Evolutionary conservation across 1,284 basidiomycete species (phyloP).

Genomic region (Sanghuangporus sanghuang): DNA sequence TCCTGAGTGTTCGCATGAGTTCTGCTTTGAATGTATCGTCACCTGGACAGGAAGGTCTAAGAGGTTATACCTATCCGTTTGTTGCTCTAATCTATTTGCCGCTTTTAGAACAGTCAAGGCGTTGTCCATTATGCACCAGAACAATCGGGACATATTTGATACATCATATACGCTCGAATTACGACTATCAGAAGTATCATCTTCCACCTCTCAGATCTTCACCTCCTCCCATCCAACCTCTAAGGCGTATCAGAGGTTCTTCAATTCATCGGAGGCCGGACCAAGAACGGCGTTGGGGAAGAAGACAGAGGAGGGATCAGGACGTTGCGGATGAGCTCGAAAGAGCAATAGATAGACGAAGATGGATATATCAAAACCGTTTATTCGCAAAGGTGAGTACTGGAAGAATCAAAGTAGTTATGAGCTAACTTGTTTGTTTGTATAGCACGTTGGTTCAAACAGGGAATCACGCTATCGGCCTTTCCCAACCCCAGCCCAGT

Average conservation of each 20-base stretch:
- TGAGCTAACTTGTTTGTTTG: background rate
- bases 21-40: slow-evolving; percentile 84
- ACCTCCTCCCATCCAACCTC: slow-evolving; percentile 34
- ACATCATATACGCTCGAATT: slow-evolving; percentile 70
- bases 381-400: slow-evolving; percentile 74
- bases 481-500: slow-evolving; percentile 75
- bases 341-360: slow-evolving; percentile 49
- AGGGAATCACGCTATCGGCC: slow-evolving; percentile 75
- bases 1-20: slow-evolving; percentile 80
- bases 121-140: slow-evolving; percentile 80
- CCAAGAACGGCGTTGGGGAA: slow-evolving; percentile 52
- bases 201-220: slow-evolving; percentile 61
- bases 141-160: slow-evolving; percentile 73
- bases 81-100: slow-evolving; percentile 1
- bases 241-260: slow-evolving; percentile 26
- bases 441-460: slow-evolving; percentile 83
- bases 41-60: slow-evolving; percentile 69
- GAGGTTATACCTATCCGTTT: background rate
- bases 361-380: slow-evolving; percentile 67
- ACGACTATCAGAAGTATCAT: slow-evolving; percentile 78
- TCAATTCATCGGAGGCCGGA: slow-evolving; percentile 28
- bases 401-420: background rate
- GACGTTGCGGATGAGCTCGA: slow-evolving; percentile 59
- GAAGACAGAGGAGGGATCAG: slow-evolving; percentile 35
- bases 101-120: slow-evolving; percentile 57